Base-by-base conservation (phyloP, 176 grass and related monocot genomes). In the Oryza nivara region DNA sequence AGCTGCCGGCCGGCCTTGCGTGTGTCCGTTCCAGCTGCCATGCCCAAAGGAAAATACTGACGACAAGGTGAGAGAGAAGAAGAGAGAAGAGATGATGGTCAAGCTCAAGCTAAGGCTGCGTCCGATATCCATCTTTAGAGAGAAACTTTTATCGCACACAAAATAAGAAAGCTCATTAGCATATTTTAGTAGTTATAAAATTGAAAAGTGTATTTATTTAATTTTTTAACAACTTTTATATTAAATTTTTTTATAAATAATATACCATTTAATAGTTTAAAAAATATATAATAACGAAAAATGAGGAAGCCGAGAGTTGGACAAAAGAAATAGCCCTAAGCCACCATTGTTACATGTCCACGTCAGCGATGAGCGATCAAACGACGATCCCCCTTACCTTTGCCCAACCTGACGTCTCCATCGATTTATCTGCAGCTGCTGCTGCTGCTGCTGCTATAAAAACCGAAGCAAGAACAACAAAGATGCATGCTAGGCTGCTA, bases 371-470 rank as follows among this genome's bases (percentile, higher is more conserved):
- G 54, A n/a, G 17, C 17, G 67, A 85, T 76, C 71, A 47, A 43
- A 26, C 60, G 6, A 58, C 19, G 5, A 19, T 32, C 3, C 11
- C 11, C 3, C 11, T 15, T 49, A 49, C 4, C 49, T 52, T 52
- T 82, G 83, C 78, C 88, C 54, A 54, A 51, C 70, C 34, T 54
- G 84, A 44, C 67, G 16, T 17, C 15, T 17, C 49, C 16, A 19
- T 56, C 5, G 10, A 56, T 56, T 19, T 19, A 56, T 56, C 14
- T 56, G n/a, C n/a, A n/a, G n/a, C n/a, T n/a, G n/a, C 28, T 28
- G 28, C 28, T 7, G 17, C 28, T 28, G 28, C 28, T 20, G 47
- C 47, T 14, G 54, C 17, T 58, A 58, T 58, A 58, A 58, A 58
- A 58, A 58, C 54, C n/a, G 6, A 19, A 16, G 49, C 15, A 16